Evolutionary conservation across 345 rosid genomes (phyloP).

Genomic region (Aquilaria yunnanensis): DNA sequence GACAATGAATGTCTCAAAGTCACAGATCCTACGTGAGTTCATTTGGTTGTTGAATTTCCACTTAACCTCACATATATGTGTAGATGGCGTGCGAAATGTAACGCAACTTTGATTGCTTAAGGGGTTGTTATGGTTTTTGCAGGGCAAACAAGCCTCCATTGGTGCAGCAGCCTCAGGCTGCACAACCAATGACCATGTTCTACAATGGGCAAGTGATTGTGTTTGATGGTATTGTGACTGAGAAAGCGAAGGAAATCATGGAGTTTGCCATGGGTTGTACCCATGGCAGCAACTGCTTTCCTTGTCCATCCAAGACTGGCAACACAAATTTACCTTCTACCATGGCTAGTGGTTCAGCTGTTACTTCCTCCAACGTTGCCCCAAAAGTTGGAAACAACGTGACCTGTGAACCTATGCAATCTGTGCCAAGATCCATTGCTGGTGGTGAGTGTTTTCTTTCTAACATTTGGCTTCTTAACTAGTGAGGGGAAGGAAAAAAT

Average conservation of each 20-base stretch:
- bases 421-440: constrained; percentile 30
- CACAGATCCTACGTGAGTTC: constrained; percentile 32
- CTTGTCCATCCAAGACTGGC: too few species aligned
- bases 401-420: constrained; percentile 31
- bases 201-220: constrained; percentile 76
- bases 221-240: constrained; percentile 65
- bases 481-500: background rate
- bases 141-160: constrained; percentile 1
- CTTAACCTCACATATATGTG: too few species aligned
- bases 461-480: background rate
- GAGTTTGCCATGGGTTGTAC: constrained; percentile 48
- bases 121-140: constrained; percentile 15
- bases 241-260: constrained; percentile 79
- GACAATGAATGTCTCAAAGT: constrained; percentile 32
- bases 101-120: background rate
- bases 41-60: too few species aligned
- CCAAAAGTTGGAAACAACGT: constrained; percentile 24
- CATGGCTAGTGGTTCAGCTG: constrained; percentile 20
- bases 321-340: constrained; percentile 13
- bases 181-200: constrained; percentile 71
- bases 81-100: too few species aligned
- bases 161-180: constrained; percentile 30
- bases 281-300: constrained; percentile 18
- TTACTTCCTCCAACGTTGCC: constrained; percentile 18
- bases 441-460: constrained; percentile 39